Percentiles rank a stretch among this genome's conserved stretches.
Conservation (phyloP, 2,329 filamentous ascomycete genomes). For the Echinosphaeria canescens region DNA sequence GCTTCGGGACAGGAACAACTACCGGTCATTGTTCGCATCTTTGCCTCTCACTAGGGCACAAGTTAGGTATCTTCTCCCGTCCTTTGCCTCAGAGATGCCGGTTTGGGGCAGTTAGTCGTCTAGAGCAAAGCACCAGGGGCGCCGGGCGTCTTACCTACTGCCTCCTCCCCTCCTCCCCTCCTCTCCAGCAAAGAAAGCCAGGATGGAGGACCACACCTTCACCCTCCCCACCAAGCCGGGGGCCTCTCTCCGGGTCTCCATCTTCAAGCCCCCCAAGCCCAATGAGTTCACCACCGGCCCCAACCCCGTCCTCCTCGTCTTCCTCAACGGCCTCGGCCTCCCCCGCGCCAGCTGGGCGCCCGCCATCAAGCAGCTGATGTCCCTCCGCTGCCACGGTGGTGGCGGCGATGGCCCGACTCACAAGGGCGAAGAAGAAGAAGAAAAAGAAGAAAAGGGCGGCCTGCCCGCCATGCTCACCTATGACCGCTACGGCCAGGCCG, state of each 20-base stretch:
- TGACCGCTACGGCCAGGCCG: constrained; percentile 34
- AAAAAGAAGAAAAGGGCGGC: not conserved
- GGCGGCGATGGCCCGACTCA: not conserved
- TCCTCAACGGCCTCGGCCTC: constrained; percentile 7
- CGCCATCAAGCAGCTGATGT: constrained; percentile 4
- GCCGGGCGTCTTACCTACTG: no score
- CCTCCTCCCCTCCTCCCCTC: no score
- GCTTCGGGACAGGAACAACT: no score
- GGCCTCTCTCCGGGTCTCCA: constrained; percentile 4
- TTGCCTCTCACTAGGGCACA: no score
- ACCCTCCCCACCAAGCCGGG: constrained; percentile 5
- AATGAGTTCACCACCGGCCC: constrained; percentile 1
- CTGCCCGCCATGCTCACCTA: constrained; percentile 26
- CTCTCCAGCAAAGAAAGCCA: no score
- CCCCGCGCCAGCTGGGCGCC: constrained; percentile 5
- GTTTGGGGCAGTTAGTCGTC: no score
- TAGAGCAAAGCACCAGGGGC: no score
- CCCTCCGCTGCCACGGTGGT: constrained; percentile 1
- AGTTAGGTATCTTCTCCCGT: no score
- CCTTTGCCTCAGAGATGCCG: no score
- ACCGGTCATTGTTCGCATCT: no score
- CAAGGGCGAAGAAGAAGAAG: not conserved
- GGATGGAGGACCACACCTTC: constrained; percentile 4
- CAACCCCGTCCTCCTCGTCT: constrained; percentile 6
- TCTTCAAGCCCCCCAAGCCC: constrained; percentile 1